Conservation (phyloP, 495 filamentous ascomycete species). For the Neurospora discreta region DNA sequence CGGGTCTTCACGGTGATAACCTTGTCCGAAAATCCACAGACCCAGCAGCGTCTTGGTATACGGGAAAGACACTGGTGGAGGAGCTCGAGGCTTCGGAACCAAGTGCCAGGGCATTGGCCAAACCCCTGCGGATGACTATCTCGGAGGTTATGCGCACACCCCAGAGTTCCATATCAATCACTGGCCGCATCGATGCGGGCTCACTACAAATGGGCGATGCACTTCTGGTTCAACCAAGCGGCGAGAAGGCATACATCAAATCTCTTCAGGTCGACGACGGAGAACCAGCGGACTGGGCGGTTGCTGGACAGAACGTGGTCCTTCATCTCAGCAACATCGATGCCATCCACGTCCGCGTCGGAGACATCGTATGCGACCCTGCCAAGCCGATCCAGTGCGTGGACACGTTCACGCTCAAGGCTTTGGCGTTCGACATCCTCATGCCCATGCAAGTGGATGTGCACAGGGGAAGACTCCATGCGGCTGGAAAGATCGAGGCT, state of each 20-base stretch:
- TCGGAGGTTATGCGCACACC: conserved; percentile 53
- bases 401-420: conserved; percentile 64
- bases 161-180: conserved; percentile 73
- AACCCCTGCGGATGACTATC: conserved; percentile 76
- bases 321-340: conserved; percentile 83
- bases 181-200: conserved; percentile 79
- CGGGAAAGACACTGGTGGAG: conserved; percentile 64
- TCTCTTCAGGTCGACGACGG: conserved; percentile 58
- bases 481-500: conserved; percentile 58
- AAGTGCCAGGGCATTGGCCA: conserved; percentile 54
- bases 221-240: conserved; percentile 66
- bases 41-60: conserved; percentile 61
- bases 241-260: conserved; percentile 68
- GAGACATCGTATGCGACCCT: conserved; percentile 73
- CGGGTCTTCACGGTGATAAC: conserved; percentile 80
- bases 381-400: conserved; percentile 55
- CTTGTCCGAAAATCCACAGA: conserved; percentile 51
- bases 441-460: conserved; percentile 84
- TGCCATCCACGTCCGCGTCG: conserved; percentile 62
- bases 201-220: conserved; percentile 73
- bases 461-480: conserved; percentile 72
- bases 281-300: conserved; percentile 72
- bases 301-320: conserved; percentile 84
- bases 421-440: conserved; percentile 79
- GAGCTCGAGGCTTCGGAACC: conserved; percentile 75